Base-by-base conservation (phyloP, 306 rosid species). In the Cucumis hystrix region DNA sequence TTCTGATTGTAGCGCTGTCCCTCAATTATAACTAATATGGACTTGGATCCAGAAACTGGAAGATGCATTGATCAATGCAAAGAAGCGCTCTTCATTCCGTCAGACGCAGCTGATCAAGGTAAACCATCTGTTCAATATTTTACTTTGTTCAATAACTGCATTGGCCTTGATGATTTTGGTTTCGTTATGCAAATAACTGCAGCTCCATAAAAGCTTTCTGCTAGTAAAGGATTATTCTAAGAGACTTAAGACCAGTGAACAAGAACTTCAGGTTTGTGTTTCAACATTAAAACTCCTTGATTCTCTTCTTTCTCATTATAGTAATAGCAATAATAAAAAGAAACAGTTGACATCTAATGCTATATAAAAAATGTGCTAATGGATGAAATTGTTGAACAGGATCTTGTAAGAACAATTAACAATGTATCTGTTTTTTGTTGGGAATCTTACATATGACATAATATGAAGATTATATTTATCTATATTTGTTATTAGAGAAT, bases 251-350 rank as follows among this genome's bases (percentile, higher is more conserved):
- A 80, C 77, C 82, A 76, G 85, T 79, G 96, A 95, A 84, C 86
- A 86, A 67, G 92, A 95, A 87, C 90, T 92, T 84, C 93, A 92
- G 99, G 98, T 95, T 78, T 64, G 92, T 82, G 59, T 79, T 75
- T 78, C 62, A 10, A 23, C 33, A 28, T 73, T 33, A 10, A 67
- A 47, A 70, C 59, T 11, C 61, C 55, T 33, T 37, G 18, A 41
- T 30, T 18, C 13, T 54, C 21, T 8, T 54, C 56, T 63, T 8
- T 40, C 40, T 51, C 64, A 51, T 2, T 10, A 45, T 10, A 45
- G 4, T 11, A 45, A 45, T 45, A 45, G 4, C 10, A 45, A 10
- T 10, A 45, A 45, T 10, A 45, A 0, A 7, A 43, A 45, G 49
- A 10, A 45, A 45, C 58, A 54, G 58, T 65, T 7, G 9, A 37